Base-by-base conservation (phyloP, 1,284 basidiomycete species). In the Wallemia mellicola region DNA sequence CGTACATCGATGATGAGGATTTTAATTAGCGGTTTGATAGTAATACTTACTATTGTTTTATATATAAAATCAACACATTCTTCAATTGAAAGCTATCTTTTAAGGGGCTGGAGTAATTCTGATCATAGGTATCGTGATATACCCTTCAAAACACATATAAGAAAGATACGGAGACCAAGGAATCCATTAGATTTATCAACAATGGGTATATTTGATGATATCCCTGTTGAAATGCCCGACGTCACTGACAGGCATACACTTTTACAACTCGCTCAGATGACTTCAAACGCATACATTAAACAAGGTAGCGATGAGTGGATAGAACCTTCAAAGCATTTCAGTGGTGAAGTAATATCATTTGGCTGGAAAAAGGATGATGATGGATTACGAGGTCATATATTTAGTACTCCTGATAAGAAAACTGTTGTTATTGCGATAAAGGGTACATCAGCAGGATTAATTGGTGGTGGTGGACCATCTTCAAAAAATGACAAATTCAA, bases 371-470 rank as follows among this genome's bases (percentile, higher is more conserved):
- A 80, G 0, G 81, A 84, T 62, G 75, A 77, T 24, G 84, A 94
- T 67, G 88, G 88, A 0, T 79, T 96, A 61, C 77, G 92, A 2
- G 92, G 92, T 0, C 85, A 96, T 66, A 78, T 98, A 19, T 74
- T 72, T 60, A 67, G 68, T 14, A 67, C 67, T 7, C 63, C 64
- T 32, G 62, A 66, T 58, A 27, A 58, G 67, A 76, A 76, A 28
- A 92, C 86, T 0, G 77, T 96, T 55, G 78, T 95, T 14, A 75
- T 96, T 17, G 79, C 87, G 15, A 83, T 96, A 74, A 98, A 98
- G 71, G 92, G 92, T 38, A 96, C 91, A 0, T 86, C 86, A 11
- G 79, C 86, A 0, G 79, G 78, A 2, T 63, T 84, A 19, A 76
- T 92, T 57, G 83, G 86, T 2, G 78, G 80, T 2, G 83, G 83